phyloP scores from a whole-genome alignment of 768 basidiomycete species.

The Mycena galericulata region DNA sequence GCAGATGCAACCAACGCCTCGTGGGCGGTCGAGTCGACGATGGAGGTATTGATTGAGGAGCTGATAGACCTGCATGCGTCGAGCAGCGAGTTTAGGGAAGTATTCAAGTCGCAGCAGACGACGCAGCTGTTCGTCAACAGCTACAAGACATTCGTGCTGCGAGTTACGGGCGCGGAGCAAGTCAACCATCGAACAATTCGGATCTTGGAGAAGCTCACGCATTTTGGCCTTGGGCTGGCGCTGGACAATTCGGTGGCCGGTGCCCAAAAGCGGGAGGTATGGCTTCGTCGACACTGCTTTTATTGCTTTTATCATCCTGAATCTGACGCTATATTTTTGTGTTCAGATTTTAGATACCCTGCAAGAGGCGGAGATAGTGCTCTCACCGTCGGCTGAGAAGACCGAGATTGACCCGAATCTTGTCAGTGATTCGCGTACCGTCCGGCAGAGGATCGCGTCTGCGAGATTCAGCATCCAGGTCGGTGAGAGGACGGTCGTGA shows the following conservation, averaged over 20 bases:
- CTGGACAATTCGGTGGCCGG: constrained; percentile 71
- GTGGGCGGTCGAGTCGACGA: constrained; percentile 49
- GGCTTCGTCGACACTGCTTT: constrained; percentile 16
- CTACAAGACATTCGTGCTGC: constrained; percentile 66
- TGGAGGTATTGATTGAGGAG: constrained; percentile 75
- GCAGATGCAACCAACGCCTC: constrained; percentile 24
- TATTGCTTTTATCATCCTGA: neutral
- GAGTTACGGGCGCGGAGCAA: constrained; percentile 49
- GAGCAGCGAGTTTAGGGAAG: constrained; percentile 72
- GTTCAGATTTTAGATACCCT: constrained; percentile 69
- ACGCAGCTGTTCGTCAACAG: constrained; percentile 76
- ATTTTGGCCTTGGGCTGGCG: constrained; percentile 76
- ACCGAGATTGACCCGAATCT: constrained; percentile 66
- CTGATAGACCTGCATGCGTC: constrained; percentile 77
- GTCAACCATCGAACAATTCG: constrained; percentile 61
- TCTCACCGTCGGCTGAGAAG: constrained; percentile 62
- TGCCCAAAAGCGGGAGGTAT: constrained; percentile 80
- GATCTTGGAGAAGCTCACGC: constrained; percentile 76
- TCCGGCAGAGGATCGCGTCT: constrained; percentile 65
- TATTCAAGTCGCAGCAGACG: constrained; percentile 79
- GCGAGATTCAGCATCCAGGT: constrained; percentile 72
- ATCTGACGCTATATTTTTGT: neutral
- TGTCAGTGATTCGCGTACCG: constrained; percentile 63
- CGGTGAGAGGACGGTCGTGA: constrained; percentile 71
- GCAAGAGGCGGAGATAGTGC: constrained; percentile 62